Evolutionary conservation across 2,329 filamentous ascomycete species (phyloP), one percentile per base, ranked within the genome.

Genomic region (Colletotrichum horii): DNA sequence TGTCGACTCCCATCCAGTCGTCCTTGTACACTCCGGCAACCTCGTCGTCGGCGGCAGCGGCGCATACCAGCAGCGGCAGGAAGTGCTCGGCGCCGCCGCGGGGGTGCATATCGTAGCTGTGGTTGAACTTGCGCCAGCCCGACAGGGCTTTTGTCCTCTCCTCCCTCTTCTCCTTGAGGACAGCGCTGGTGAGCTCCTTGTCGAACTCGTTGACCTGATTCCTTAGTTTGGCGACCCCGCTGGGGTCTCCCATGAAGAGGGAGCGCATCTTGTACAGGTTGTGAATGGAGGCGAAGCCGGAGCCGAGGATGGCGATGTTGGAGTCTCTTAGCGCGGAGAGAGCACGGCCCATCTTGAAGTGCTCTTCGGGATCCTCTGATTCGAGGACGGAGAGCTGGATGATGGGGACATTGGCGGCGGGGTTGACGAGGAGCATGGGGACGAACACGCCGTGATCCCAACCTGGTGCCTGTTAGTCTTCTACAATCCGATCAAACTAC

Each of bases 401-500:
- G 34, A 92, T 84, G 64, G 91, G 90, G 4, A 90, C 80, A 72
- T 86, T 82, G 77, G 89, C 90, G 56, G 83, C 78, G 24, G 91
- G 90, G 71, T 88, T 82, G 78, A 90, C 87, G 58, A 92, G 88
- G 61, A 87, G 84, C 82, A 92, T 84, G 8, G 90, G 90, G 30
- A 92, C 82, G 80, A 92, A 92, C 73, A 92, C 89, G 83, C 90
- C 91, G 79, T 92, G 91, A 79, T 92, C 90, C 90, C 90, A 92
- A 74, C 87, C 74, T 76, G 14, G 32, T 48, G n/a, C 15, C 11
- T 24, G 28, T 76, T 11, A 69, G 70, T 30, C 34, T 26, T 11
- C 19, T 38, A 22, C 24, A 15, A 32, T 14, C 55, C 19, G 26
- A 30, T 19, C 28, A 30, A 34, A 24, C 4, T 34, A 9, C 58